These are phyloP conservation scores for Fonsecaea pugnacius DNA, from an alignment of 2,329 filamentous ascomycete species.

Conservation along the genomic window DNA sequence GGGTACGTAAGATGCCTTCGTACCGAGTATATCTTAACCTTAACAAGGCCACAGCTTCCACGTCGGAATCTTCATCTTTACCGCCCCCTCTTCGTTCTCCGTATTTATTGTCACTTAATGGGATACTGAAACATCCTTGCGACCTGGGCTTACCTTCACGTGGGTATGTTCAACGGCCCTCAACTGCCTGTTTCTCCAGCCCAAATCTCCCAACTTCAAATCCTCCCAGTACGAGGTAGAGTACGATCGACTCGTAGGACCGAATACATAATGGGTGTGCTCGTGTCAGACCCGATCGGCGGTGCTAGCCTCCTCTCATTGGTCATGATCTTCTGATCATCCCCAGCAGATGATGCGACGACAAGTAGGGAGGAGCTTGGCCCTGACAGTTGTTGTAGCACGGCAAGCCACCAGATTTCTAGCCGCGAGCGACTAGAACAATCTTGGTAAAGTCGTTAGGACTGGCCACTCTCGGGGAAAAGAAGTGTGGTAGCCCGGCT, in stretches of 20 bases:
- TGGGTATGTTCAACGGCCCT: conserved; percentile 6
- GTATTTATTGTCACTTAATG: neutral
- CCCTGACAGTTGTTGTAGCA: conserved; percentile 18
- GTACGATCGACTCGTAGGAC: no score
- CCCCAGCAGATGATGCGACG: conserved; percentile 5
- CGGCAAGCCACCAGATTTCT: conserved; percentile 19
- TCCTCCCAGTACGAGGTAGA: neutral
- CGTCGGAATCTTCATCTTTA: neutral
- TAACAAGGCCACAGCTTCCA: neutral
- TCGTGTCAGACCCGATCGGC: conserved; percentile 7
- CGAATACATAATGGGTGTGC: neutral
- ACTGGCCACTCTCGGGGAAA: conserved; percentile 27
- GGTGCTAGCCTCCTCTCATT: neutral
- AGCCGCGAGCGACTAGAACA: conserved; percentile 16
- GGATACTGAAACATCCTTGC: conserved; percentile 7
- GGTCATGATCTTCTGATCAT: neutral
- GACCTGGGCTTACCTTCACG: conserved; percentile 6
- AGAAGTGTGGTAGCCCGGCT: conserved; percentile 16
- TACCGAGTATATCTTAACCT: neutral
- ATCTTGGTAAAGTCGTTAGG: conserved; percentile 13
- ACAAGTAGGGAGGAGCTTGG: conserved; percentile 8
- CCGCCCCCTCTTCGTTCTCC: neutral
- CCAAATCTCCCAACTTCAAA: neutral
- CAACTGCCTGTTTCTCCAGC: neutral
- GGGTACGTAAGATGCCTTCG: neutral